A percentile compares a stretch with the other conserved stretches of the same genome.
These are phyloP conservation scores for Aspergillus hortae DNA, from an alignment of 2,329 filamentous ascomycete species.

Conservation along the genomic window DNA sequence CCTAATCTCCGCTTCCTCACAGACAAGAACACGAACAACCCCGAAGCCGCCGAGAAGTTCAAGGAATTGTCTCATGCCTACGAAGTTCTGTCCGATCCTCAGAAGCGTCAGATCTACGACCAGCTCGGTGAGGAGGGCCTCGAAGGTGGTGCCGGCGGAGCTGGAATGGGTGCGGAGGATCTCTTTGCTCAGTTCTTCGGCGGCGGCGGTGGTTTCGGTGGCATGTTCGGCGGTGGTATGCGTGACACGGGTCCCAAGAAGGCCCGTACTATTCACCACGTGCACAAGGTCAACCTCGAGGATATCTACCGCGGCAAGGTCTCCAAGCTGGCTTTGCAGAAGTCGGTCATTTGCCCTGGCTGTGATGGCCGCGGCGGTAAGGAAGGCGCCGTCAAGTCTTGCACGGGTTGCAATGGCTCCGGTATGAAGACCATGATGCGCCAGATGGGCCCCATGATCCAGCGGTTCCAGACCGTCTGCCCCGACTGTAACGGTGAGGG, in stretches of 20 bases:
- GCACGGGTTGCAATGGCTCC: slow-evolving; percentile 82
- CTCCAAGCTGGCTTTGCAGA: slow-evolving; percentile 94
- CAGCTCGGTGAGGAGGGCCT: slow-evolving; percentile 97
- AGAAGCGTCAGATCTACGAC: slow-evolving; percentile 91
- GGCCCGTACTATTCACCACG: slow-evolving; percentile 94
- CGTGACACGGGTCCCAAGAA: slow-evolving; percentile 79
- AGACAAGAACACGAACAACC: slow-evolving; percentile 98
- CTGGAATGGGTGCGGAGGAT: slow-evolving; percentile 92
- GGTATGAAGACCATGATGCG: slow-evolving; percentile 99
- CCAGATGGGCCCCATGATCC: slow-evolving; percentile 99
- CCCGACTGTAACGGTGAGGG: slow-evolving; percentile 97
- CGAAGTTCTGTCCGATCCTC: slow-evolving; percentile 85
- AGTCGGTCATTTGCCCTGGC: slow-evolving; percentile 93
- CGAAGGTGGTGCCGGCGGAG: slow-evolving; percentile 74
- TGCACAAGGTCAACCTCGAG: slow-evolving; percentile 96
- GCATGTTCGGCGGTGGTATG: slow-evolving; percentile 77
- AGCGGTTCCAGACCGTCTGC: slow-evolving; percentile 99
- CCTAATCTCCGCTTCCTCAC: slow-evolving; percentile 3
- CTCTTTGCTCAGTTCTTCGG: slow-evolving; percentile 97
- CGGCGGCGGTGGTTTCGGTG: slow-evolving; percentile 65
- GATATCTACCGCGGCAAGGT: slow-evolving; percentile 98
- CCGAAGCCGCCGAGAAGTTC: slow-evolving; percentile 93
- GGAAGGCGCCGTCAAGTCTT: slow-evolving; percentile 94
- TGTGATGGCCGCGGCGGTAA: slow-evolving; percentile 94
- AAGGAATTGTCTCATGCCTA: slow-evolving; percentile 96